A percentile compares a stretch with the other conserved stretches of the same genome.
These are phyloP conservation scores for Fagopyrum tataricum DNA, from an alignment of 148 eudicot species.

Conservation along the genomic window DNA sequence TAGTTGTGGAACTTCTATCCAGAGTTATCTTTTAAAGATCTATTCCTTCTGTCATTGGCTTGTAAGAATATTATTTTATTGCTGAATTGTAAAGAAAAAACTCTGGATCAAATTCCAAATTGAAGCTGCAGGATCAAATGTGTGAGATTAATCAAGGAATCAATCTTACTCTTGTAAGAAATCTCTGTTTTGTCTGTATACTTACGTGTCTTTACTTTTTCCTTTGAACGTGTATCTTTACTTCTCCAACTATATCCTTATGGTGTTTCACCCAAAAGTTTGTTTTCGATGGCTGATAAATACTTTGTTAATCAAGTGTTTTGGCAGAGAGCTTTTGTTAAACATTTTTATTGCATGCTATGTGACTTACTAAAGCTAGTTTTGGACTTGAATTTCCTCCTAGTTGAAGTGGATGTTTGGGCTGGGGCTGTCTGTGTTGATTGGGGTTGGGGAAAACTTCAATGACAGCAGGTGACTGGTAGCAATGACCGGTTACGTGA, in stretches of 20 bases:
- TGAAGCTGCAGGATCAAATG: conserved; percentile 24
- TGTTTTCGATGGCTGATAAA: background rate
- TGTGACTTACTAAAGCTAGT: background rate
- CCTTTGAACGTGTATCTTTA: background rate
- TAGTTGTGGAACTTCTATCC: background rate
- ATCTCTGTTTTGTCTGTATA: background rate
- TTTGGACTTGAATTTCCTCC: background rate
- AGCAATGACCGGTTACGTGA: background rate
- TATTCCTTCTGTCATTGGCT: background rate
- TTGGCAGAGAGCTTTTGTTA: background rate
- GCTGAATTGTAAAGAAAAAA: conserved; percentile 14
- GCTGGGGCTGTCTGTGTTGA: background rate
- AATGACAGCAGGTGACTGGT: background rate
- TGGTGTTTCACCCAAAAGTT: background rate
- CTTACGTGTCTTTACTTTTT: background rate
- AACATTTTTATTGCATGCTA: background rate
- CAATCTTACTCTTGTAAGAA: background rate
- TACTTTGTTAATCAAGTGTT: background rate
- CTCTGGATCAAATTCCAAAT: conserved; percentile 39
- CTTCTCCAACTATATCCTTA: background rate
- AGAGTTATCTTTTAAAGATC: background rate
- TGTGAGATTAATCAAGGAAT: conserved; percentile 2
- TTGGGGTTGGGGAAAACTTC: background rate
- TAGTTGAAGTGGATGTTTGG: background rate
- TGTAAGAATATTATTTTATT: background rate